Conservation (phyloP, 352 stramenopile genomes). For the Phytopythium kandeliae region DNA sequence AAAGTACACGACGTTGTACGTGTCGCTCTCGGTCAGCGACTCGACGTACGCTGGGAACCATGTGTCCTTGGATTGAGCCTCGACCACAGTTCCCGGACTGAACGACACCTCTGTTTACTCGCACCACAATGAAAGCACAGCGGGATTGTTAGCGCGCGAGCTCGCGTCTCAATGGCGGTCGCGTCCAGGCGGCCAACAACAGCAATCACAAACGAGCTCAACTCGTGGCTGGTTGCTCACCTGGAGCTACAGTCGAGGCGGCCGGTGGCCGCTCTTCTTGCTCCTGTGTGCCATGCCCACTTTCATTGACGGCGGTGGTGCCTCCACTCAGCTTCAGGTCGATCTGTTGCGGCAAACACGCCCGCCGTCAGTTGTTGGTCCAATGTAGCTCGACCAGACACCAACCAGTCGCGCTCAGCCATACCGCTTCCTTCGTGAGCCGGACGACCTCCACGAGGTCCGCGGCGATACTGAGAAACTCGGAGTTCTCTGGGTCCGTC, state of each 20-base stretch:
- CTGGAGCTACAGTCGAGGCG: not conserved
- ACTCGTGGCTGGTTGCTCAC: not conserved
- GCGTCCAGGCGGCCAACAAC: no score
- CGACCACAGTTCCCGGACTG: slow-evolving; percentile 36
- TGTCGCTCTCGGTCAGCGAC: slow-evolving; percentile 43
- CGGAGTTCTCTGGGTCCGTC: slow-evolving; percentile 55
- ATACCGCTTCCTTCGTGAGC: slow-evolving; percentile 80
- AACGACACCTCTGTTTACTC: slow-evolving; percentile 28
- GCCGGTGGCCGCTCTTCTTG: not conserved
- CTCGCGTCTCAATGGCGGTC: no score
- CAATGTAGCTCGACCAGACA: not conserved
- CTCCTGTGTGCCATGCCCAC: not conserved
- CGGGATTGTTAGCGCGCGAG: not conserved
- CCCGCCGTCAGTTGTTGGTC: not conserved
- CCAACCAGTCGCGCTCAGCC: not conserved
- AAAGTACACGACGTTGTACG: slow-evolving; percentile 69
- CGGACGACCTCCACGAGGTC: slow-evolving; percentile 82
- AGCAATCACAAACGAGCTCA: no score
- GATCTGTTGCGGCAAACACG: slow-evolving; percentile 14
- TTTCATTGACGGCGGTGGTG: no score
- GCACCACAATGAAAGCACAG: not conserved
- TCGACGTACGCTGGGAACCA: slow-evolving; percentile 71
- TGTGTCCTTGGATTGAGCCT: slow-evolving; percentile 53
- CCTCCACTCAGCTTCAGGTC: slow-evolving; percentile 22
- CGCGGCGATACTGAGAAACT: slow-evolving; percentile 72